A percentile compares a stretch with the other conserved stretches of the same genome.
phyloP scores from a whole-genome alignment of 2,329 filamentous ascomycete genomes.

The Zymoseptoria ardabiliae region DNA sequence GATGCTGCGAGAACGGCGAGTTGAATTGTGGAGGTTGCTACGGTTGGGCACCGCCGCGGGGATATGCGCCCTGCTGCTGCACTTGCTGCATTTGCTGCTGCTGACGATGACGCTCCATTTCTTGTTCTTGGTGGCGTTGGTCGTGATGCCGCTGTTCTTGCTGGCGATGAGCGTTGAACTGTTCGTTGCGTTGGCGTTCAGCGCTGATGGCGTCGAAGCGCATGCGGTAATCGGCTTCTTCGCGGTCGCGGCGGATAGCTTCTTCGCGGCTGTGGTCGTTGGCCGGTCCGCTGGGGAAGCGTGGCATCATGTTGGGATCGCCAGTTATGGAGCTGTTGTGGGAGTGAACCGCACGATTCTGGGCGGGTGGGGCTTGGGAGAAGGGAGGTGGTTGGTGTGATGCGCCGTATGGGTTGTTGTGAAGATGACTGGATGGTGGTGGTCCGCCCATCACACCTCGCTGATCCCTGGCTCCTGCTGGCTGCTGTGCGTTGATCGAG shows the following conservation, averaged over 20 bases:
- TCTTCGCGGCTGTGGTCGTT: constrained; percentile 22
- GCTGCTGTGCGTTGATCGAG: constrained; percentile 22
- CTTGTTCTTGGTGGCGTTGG: constrained; percentile 13
- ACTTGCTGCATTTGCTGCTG: constrained; percentile 17
- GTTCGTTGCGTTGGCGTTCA: constrained; percentile 3
- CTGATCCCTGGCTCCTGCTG: constrained; percentile 13
- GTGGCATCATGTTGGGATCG: constrained; percentile 18
- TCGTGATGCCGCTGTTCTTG: constrained; percentile 5
- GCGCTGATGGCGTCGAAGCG: constrained; percentile 4
- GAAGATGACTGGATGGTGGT: constrained; percentile 19
- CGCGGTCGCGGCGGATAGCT: constrained; percentile 17
- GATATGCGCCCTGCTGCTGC: constrained; percentile 12
- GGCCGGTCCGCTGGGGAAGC: constrained; percentile 7
- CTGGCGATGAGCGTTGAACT: constrained; percentile 5
- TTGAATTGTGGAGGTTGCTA: constrained; percentile 4
- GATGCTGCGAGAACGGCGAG: constrained; percentile 2
- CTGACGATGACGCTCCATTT: constrained; percentile 16
- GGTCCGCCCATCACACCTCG: constrained; percentile 14
- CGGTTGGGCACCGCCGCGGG: constrained; percentile 1
- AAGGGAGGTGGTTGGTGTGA: constrained; percentile 17
- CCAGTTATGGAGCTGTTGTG: constrained; percentile 26
- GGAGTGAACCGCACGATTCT: constrained; percentile 25
- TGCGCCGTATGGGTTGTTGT: constrained; percentile 24
- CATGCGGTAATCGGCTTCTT: constrained; percentile 2
- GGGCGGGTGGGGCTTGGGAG: constrained; percentile 18